Conservation (phyloP, 352 stramenopile genomes). For the Phytopythium litorale region DNA sequence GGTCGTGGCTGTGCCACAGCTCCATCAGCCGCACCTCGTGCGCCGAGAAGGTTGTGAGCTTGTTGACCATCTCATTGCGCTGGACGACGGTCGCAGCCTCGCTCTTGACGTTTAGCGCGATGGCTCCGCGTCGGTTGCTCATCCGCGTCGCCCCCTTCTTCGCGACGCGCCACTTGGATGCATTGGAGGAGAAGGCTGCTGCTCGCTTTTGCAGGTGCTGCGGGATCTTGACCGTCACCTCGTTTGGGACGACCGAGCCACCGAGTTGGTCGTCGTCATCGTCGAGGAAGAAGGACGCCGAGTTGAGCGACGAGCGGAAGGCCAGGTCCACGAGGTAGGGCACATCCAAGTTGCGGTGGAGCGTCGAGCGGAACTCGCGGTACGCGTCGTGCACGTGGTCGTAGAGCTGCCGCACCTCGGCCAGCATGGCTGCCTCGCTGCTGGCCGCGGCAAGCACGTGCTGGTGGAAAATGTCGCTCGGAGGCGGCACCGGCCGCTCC, state of each 20-base stretch:
- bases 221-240: conserved; percentile 44
- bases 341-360: conserved; percentile 63
- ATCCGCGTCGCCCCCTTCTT: conserved; percentile 38
- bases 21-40: conserved; percentile 64
- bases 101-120: conserved; percentile 40
- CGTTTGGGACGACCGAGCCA: conserved; percentile 22
- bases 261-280: conserved; percentile 20
- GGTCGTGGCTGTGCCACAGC: conserved; percentile 52
- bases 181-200: background rate
- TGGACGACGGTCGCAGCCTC: conserved; percentile 28
- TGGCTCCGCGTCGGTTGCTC: conserved; percentile 35
- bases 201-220: conserved; percentile 11
- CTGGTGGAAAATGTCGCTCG: conserved; percentile 68
- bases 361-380: conserved; percentile 44
- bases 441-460: conserved; percentile 33
- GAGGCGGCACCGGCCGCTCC: conserved; percentile 39
- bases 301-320: conserved; percentile 62
- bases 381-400: conserved; percentile 62
- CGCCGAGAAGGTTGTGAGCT: conserved; percentile 42
- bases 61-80: conserved; percentile 39
- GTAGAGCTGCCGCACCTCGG: conserved; percentile 60
- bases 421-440: conserved; percentile 55
- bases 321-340: conserved; percentile 63
- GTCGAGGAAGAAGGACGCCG: conserved; percentile 56
- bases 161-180: conserved; percentile 42